Conservation (phyloP, 345 rosid genomes). For the Euphorbia peplus region DNA sequence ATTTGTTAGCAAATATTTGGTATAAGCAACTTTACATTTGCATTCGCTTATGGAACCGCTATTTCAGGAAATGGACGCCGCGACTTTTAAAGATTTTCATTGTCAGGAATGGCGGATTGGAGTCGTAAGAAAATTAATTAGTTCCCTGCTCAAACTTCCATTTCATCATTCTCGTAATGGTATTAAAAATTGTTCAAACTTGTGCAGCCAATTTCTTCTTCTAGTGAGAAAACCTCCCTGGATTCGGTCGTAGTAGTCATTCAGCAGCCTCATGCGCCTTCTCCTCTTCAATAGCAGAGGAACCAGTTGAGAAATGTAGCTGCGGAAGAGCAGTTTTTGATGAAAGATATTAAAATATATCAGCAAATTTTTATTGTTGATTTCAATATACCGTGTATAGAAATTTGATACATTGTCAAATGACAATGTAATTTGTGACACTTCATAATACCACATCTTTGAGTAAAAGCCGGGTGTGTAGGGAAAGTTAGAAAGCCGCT, state of each 20-base stretch:
- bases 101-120: slow-evolving; percentile 84
- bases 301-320: neutral
- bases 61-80: slow-evolving; percentile 88
- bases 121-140: slow-evolving; percentile 50
- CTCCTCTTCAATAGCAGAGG: too few relatives aligned
- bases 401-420: slow-evolving; percentile 5
- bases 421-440: too few relatives aligned
- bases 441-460: too few relatives aligned
- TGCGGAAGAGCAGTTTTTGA: neutral
- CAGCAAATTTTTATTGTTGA: slow-evolving; percentile 3
- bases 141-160: neutral
- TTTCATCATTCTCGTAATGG: neutral
- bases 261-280: too few relatives aligned
- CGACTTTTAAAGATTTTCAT: slow-evolving; percentile 62
- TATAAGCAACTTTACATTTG: too few relatives aligned
- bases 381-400: too few relatives aligned
- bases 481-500: too few relatives aligned
- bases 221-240: slow-evolving; percentile 33
- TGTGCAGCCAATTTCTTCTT: slow-evolving; percentile 56
- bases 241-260: too few relatives aligned
- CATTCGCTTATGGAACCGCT: slow-evolving; percentile 6
- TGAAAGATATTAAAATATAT: neutral
- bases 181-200: slow-evolving; percentile 9
- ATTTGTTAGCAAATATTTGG: too few relatives aligned
- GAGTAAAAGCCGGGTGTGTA: too few relatives aligned